These are phyloP conservation scores for Oemleria cerasiformis DNA, from an alignment of 306 rosid species.

Conservation along the genomic window DNA sequence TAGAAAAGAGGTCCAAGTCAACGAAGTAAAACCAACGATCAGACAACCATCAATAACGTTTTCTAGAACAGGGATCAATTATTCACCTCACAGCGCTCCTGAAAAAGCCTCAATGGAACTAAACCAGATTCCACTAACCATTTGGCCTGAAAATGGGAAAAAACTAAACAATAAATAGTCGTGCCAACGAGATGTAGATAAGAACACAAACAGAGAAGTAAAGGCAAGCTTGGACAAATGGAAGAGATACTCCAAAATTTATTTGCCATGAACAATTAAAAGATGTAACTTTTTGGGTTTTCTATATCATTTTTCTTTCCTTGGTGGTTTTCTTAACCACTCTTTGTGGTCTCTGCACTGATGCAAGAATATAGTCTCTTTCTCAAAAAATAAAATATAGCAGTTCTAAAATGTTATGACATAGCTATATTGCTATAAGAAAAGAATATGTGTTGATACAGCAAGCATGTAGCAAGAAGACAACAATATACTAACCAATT, in stretches of 20 bases:
- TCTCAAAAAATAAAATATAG: too few relatives aligned
- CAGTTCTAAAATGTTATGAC: too few relatives aligned
- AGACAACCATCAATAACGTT: constrained; percentile 1
- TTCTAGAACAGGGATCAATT: background rate
- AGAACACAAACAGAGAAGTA: background rate
- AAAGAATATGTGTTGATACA: background rate
- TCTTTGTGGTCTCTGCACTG: too few relatives aligned
- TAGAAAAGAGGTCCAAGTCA: constrained; percentile 8
- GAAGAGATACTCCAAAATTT: background rate
- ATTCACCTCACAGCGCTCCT: constrained; percentile 95
- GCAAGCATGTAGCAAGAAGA: background rate
- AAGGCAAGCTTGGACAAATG: background rate
- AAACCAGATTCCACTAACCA: constrained; percentile 87
- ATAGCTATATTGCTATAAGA: background rate
- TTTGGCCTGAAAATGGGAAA: constrained; percentile 57
- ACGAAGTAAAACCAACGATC: constrained; percentile 20
- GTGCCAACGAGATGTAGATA: background rate
- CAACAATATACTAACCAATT: constrained; percentile 61
- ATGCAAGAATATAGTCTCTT: too few relatives aligned
- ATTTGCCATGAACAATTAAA: too few relatives aligned
- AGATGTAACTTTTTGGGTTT: too few relatives aligned
- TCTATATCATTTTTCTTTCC: too few relatives aligned
- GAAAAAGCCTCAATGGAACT: constrained; percentile 85
- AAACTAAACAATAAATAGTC: background rate
- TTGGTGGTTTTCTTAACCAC: too few relatives aligned